Evolutionary conservation across 768 basidiomycete species (phyloP), one percentile per base, ranked within the genome.

Genomic region (Leucosporidium yakuticum): DNA sequence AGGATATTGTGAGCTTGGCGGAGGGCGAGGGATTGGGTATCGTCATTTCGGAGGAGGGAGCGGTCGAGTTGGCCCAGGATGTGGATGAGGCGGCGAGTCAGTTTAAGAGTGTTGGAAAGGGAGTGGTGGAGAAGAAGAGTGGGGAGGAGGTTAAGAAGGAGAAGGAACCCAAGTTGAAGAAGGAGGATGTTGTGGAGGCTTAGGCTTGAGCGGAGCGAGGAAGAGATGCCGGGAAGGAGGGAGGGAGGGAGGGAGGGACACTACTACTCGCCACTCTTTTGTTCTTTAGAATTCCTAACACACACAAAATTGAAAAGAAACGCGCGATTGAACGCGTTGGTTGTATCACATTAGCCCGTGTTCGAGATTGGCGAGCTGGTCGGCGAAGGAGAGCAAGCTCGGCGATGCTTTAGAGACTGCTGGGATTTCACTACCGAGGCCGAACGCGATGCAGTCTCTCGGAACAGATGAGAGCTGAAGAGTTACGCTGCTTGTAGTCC

Each of bases 1-100:
- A 95, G 79, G 94, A 99, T 76, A 93, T 99, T 47, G 95, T 65
- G 90, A 88, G 19, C 80, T 95, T 70, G 89, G 94, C 29, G 84
- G 86, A 74, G 90, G 96, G 80, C 20, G 71, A 74, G 44, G 83
- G 93, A 49, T 81, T 94, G 44, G 74, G 71, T 2, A 71, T 70
- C 50, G 64, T 73, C 15, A 51, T 64, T 32, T 62, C 65, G 39
- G 74, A 68, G 49, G 71, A 74, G 59, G 59, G 62, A 34, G 72
- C 67, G 25, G 62, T 44, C 29, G 48, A 55, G 31, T 8, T 27
- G 31, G 29, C 36, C 2, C 7, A 20, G 74, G 76, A 76, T 77
- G 69, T 66, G 76, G 74, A 20, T 29, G 7, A n/a, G 19, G 20
- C n/a, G 29, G 21, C 39, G 39, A 44, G 39, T 44, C 11, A 44